Conservation (phyloP, 257 asterid genomes). For the Solanum ahanhuiri region DNA sequence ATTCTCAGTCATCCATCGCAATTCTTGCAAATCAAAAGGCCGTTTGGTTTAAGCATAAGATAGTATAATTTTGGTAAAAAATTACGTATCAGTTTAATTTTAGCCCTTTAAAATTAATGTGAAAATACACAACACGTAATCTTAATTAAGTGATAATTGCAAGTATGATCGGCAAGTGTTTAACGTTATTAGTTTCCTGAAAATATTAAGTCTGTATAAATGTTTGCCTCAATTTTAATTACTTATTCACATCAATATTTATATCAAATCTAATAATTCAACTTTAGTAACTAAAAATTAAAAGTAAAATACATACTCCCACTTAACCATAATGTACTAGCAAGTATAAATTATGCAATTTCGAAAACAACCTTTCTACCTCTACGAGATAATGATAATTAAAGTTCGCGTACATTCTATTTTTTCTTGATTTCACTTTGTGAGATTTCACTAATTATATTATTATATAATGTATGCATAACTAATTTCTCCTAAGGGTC, state of each 20-base stretch:
- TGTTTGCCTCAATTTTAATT: background rate
- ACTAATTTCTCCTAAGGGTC: background rate
- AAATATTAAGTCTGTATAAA: background rate
- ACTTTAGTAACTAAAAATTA: background rate
- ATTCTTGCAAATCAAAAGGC: accelerated
- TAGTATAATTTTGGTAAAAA: no score
- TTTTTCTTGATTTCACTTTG: accelerated
- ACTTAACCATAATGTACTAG: background rate
- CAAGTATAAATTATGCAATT: background rate
- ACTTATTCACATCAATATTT: background rate
- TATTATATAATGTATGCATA: no score
- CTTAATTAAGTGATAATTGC: background rate
- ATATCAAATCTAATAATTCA: background rate
- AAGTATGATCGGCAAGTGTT: background rate
- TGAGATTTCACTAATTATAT: no score
- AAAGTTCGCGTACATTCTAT: accelerated
- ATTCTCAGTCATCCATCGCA: no score
- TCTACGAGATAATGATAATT: background rate
- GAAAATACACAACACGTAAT: no score
- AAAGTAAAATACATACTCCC: background rate
- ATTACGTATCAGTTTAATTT: no score
- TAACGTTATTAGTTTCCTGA: background rate
- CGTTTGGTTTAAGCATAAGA: no score
- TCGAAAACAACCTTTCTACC: accelerated
- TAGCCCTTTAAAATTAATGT: background rate